Evolutionary conservation across 805 yeast genomes (phyloP), one percentile per base, ranked within the genome.

Genomic region (Phaffomyces opuntiae): DNA sequence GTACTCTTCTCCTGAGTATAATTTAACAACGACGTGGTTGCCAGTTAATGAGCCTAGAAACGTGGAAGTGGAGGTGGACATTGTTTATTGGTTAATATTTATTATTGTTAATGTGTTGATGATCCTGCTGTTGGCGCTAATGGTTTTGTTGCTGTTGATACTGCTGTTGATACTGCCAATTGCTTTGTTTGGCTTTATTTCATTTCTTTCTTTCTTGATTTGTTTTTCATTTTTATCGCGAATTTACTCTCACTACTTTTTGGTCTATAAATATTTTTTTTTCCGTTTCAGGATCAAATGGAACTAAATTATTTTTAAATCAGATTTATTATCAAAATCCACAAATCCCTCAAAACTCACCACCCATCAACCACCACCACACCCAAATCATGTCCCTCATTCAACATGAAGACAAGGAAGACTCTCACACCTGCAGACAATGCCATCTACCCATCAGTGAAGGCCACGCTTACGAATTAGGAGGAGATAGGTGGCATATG

Each of bases 401-500:
- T 2, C 36, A 33, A 16, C 21, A 33, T 33, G 36, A 33, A 33
- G 36, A 33, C 12, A 45, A 45, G 8, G 49, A 46, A 25, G 43
- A 36, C 38, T 14, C 36, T 2, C 46, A 39, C 11, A 6, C 17
- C 19, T 42, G 49, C 35, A 64, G 68, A 43, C 56, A 72, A 44
- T 77, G 81, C 52, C 57, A 67, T 36, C 60, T 73, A 48, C 68
- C 83, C 26, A 86, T 91, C 41, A 76, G 77, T 17, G 95, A 87
- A 57, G 96, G 96, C 31, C 95, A 90, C 53, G 98, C 98, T 3
- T 93, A 88, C 61, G 98, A 91, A 62, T 70, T 91, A 42, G 96
- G 96, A 24, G 95, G 85, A 26, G 91, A 88, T 60, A 78, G 96
- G 52, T 93, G 99, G 99, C 99, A 93, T 63, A 84, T 88, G 46